Evolutionary conservation across 805 yeast genomes (phyloP).

Genomic region (Sugiyamaella qingdaonensis): DNA sequence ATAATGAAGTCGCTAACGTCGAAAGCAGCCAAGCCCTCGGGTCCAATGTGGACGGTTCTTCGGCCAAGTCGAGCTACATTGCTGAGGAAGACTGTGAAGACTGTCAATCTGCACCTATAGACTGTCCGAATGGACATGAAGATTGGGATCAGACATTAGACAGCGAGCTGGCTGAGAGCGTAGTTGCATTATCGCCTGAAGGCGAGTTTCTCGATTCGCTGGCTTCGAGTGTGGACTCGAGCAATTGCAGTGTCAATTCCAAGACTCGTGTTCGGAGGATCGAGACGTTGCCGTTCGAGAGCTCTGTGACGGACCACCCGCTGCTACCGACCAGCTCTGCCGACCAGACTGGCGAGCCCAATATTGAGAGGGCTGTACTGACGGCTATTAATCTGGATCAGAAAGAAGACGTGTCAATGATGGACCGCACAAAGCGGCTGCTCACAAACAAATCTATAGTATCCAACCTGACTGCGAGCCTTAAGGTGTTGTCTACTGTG

Average conservation of each 20-base stretch:
- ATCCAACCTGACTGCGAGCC: conserved; percentile 23
- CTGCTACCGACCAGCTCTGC: background rate
- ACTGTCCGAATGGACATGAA: background rate
- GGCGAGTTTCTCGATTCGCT: background rate
- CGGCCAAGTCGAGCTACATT: background rate
- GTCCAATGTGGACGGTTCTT: background rate
- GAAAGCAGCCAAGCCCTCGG: background rate
- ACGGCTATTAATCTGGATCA: background rate
- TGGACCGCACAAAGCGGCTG: conserved; percentile 1
- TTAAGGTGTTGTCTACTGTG: conserved; percentile 21
- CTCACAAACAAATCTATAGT: conserved; percentile 19
- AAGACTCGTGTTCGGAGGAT: background rate
- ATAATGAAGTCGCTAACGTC: background rate
- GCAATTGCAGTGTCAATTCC: background rate
- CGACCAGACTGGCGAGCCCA: background rate
- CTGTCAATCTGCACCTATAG: background rate
- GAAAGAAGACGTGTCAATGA: background rate
- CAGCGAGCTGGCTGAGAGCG: too few relatives aligned
- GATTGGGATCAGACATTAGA: background rate
- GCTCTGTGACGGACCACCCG: conserved; percentile 10
- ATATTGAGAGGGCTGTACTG: background rate
- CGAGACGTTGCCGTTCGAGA: background rate
- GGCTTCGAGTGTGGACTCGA: background rate
- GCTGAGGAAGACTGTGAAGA: background rate
- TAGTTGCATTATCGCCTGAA: background rate